Percentiles rank a stretch among this genome's conserved stretches.
Evolutionary conservation across 164 flowering plant species (phyloP).

Genomic region (Chimonanthus praecox): DNA sequence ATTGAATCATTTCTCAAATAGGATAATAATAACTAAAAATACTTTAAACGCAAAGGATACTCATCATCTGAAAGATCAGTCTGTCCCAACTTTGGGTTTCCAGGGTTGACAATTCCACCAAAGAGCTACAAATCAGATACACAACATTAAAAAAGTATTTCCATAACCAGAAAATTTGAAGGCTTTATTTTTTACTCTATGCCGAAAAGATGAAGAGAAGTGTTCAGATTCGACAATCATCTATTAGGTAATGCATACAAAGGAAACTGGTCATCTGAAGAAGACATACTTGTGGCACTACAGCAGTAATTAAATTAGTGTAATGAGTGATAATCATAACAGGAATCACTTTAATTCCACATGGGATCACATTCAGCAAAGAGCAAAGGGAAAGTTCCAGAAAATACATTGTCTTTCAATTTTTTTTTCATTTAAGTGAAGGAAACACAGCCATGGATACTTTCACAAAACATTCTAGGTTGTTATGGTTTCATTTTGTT

Average conservation of each 20-base stretch:
- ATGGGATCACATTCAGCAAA: background rate
- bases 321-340: background rate
- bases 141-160: constrained; percentile 2
- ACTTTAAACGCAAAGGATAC: constrained; percentile 58
- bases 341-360: background rate
- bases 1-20: background rate
- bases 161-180: background rate
- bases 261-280: background rate
- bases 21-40: background rate
- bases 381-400: background rate
- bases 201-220: background rate
- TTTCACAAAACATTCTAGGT: background rate
- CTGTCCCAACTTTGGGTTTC: constrained; percentile 50
- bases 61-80: constrained; percentile 68
- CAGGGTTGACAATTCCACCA: constrained; percentile 89
- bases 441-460: background rate
- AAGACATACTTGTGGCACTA: background rate
- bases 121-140: constrained; percentile 47
- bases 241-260: background rate
- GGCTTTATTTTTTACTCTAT: background rate
- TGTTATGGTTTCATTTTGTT: background rate
- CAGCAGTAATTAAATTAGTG: background rate
- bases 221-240: background rate
- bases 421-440: too few species aligned
- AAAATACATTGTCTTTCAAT: too few species aligned